A percentile compares a stretch with the other conserved stretches of the same genome.
Conservation (phyloP, 306 rosid species). For the Vachellia collinsii region DNA sequence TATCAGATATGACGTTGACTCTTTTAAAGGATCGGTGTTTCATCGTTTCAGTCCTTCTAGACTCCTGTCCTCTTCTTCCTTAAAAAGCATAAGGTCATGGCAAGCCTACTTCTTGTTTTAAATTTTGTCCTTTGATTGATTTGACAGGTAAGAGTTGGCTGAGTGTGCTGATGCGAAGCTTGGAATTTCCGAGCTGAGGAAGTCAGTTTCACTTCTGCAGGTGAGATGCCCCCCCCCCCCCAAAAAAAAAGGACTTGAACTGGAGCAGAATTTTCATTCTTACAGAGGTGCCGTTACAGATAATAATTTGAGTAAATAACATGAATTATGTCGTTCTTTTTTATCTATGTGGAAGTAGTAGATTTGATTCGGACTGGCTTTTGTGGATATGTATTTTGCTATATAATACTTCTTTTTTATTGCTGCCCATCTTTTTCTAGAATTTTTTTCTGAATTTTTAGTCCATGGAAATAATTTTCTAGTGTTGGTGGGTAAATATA, state of each 20-base stretch:
- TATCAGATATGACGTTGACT: too few species aligned
- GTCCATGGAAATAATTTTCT: background rate
- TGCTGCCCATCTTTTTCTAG: background rate
- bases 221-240: slow-evolving; percentile 34
- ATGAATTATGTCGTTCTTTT: slow-evolving; percentile 21
- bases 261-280: background rate
- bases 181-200: slow-evolving; percentile 54
- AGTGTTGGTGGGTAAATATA: background rate
- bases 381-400: slow-evolving; percentile 14
- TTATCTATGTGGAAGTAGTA: background rate
- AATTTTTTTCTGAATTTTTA: background rate
- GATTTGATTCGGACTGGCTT: background rate
- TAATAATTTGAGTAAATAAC: background rate
- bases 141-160: slow-evolving; percentile 56
- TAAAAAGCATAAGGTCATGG: background rate
- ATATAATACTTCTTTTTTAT: background rate
- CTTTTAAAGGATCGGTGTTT: too few species aligned
- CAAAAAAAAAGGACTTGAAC: background rate
- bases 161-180: slow-evolving; percentile 89
- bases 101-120: slow-evolving; percentile 12
- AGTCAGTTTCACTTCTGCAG: slow-evolving; percentile 53
- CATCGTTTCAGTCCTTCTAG: too few species aligned
- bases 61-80: too few species aligned
- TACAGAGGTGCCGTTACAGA: background rate
- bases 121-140: slow-evolving; percentile 34